Evolutionary conservation across 768 basidiomycete species (phyloP), one percentile per base, ranked within the genome.

Genomic region (Epithele typhae): DNA sequence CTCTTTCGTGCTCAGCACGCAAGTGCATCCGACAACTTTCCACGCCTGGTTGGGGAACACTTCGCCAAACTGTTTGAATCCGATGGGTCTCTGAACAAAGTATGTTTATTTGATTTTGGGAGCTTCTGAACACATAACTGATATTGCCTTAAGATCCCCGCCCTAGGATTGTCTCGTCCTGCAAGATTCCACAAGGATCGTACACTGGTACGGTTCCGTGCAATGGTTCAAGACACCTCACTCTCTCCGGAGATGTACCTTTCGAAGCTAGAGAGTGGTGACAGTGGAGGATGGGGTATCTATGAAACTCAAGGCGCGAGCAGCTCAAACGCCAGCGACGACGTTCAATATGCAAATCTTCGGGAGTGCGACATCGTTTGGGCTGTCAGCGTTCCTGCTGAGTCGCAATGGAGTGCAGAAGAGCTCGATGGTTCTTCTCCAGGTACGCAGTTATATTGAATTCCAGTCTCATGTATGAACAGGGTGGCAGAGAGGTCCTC

Each of bases 171-270:
- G 10, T 54, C 58, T 4, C 56, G 64, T 42, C 77, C 82, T 10
- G 79, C 81, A 30, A 69, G 75, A 22, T 65, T 66, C 3, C 73
- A 79, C 55, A 59, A 61, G 9, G 67, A 73, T 49, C 69, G 80
- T n/a, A 65, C 78, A 0, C 72, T 91, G 4, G 84, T 92, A 3
- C 71, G 76, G 17, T 90, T 91, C 62, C 75, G 78, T 25, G 83
- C 76, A 21, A 87, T 91, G 84, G 72, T 91, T 24, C 90, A 92
- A 61, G 89, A 91, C 59, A 89, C 87, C 2, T 87, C 87, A 2
- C 59, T 76, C 15, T 79, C 84, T 5, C 76, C 78, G 0, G 85
- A 90, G 59, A 70, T 92, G 52, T 92, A 92, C 63, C 68, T 87
- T 34, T 74, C 79, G 3, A 70, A 59, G 34, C 62, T 68, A 21